A percentile compares a stretch with the other conserved stretches of the same genome.
Evolutionary conservation across 345 rosid species (phyloP).

Genomic region (Raphanus raphanistrum): DNA sequence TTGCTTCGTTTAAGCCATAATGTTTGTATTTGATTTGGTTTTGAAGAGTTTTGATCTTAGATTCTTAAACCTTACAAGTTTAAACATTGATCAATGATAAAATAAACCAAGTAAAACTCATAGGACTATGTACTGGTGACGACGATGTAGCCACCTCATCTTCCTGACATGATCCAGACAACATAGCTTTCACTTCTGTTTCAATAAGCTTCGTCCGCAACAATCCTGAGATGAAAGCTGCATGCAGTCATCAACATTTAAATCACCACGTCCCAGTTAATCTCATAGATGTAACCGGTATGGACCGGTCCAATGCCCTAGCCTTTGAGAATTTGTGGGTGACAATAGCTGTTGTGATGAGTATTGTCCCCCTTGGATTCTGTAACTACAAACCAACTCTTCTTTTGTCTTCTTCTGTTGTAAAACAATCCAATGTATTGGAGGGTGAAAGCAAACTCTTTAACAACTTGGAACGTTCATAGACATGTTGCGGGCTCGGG

Average conservation of each 20-base stretch:
- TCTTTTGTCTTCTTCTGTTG: not conserved
- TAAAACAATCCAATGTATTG: not conserved
- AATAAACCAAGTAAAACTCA: slow-evolving; percentile 1
- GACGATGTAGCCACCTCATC: slow-evolving; percentile 11
- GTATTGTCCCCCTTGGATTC: not conserved
- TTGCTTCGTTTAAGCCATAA: no score
- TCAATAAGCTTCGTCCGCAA: slow-evolving; percentile 67
- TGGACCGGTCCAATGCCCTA: slow-evolving; percentile 62
- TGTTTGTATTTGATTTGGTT: no score
- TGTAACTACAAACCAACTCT: not conserved
- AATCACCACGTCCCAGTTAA: slow-evolving; percentile 86
- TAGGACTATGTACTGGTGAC: slow-evolving; percentile 9
- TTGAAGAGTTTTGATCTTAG: no score
- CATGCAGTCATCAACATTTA: slow-evolving; percentile 86
- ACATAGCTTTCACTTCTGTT: slow-evolving; percentile 63
- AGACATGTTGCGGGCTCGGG: slow-evolving; percentile 55
- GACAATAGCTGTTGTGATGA: not conserved
- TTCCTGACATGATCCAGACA: slow-evolving; percentile 44
- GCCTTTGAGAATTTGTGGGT: not conserved
- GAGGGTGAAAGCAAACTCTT: not conserved
- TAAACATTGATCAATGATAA: not conserved
- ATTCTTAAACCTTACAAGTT: not conserved
- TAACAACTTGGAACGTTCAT: slow-evolving; percentile 39
- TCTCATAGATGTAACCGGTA: slow-evolving; percentile 78
- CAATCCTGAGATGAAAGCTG: slow-evolving; percentile 68